Conservation (phyloP, 2,329 filamentous ascomycete genomes). For the Fusarium penzigii region DNA sequence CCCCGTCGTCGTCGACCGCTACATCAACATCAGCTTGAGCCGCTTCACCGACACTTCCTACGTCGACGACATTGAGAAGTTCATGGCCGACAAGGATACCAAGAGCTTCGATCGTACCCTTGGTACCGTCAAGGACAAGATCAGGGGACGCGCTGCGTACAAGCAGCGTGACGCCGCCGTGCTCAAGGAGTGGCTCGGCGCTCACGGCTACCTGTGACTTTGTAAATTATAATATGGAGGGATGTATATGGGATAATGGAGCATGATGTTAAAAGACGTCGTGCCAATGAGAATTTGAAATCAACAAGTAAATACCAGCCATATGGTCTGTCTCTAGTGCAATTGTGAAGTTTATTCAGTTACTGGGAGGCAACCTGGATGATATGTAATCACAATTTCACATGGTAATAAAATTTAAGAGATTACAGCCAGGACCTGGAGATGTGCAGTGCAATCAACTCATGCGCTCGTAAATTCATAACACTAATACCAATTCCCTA, state of each 20-base stretch:
- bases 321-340: too few species aligned
- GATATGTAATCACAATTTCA: too few species aligned
- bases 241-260: neutral
- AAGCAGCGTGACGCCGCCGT: slow-evolving; percentile 71
- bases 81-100: slow-evolving; percentile 87
- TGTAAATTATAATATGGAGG: slow-evolving; percentile 26
- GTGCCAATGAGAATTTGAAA: neutral
- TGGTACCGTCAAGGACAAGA: slow-evolving; percentile 81
- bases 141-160: slow-evolving; percentile 82
- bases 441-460: too few species aligned
- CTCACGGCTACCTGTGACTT: slow-evolving; percentile 47
- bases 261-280: neutral
- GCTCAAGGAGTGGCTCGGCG: slow-evolving; percentile 75
- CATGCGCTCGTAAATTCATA: too few species aligned
- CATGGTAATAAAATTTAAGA: too few species aligned
- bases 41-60: slow-evolving; percentile 73
- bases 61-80: slow-evolving; percentile 75
- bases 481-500: too few species aligned
- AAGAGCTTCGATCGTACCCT: slow-evolving; percentile 84
- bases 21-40: slow-evolving; percentile 74
- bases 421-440: too few species aligned
- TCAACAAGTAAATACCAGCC: neutral
- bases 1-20: slow-evolving; percentile 86
- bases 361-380: too few species aligned
- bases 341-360: too few species aligned